A percentile compares a stretch with the other conserved stretches of the same genome.
phyloP scores from a whole-genome alignment of 2,329 filamentous ascomycete species.

The Beauveria sp. region DNA sequence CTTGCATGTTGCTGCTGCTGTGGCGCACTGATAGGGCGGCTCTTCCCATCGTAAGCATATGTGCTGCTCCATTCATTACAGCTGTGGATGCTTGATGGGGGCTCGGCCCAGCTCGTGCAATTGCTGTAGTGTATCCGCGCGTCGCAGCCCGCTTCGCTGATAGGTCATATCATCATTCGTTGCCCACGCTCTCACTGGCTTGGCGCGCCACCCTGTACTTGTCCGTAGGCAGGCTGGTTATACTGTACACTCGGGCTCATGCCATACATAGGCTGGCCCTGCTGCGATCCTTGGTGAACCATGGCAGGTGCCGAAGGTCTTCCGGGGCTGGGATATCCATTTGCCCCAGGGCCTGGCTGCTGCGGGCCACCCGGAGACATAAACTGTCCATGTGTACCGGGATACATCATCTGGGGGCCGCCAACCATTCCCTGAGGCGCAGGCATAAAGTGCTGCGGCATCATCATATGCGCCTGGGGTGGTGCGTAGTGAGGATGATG shows the following conservation, averaged over 20 bases:
- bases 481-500: conserved; percentile 55
- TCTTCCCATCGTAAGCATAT: conserved; percentile 2
- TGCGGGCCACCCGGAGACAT: conserved; percentile 52
- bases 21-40: not conserved
- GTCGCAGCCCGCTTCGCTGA: conserved; percentile 42
- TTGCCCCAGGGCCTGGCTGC: conserved; percentile 55
- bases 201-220: conserved; percentile 59
- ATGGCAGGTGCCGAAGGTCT: conserved; percentile 78
- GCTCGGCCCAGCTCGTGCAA: conserved; percentile 57
- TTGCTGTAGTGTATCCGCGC: conserved; percentile 53
- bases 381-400: conserved; percentile 55
- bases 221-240: conserved; percentile 64
- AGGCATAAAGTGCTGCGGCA: conserved; percentile 67
- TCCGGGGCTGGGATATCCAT: conserved; percentile 83
- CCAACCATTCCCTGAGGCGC: conserved; percentile 63
- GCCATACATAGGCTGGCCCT: conserved; percentile 70
- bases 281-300: conserved; percentile 89
- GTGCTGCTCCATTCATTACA: conserved; percentile 4
- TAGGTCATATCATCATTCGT: not conserved
- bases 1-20: not conserved
- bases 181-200: conserved; percentile 49
- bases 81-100: conserved; percentile 51
- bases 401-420: conserved; percentile 78
- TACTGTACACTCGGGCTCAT: conserved; percentile 71
- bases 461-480: conserved; percentile 75